These are phyloP conservation scores for Selaginella tamariscina DNA, from an alignment of 75 land plant genomes.

Conservation along the genomic window DNA sequence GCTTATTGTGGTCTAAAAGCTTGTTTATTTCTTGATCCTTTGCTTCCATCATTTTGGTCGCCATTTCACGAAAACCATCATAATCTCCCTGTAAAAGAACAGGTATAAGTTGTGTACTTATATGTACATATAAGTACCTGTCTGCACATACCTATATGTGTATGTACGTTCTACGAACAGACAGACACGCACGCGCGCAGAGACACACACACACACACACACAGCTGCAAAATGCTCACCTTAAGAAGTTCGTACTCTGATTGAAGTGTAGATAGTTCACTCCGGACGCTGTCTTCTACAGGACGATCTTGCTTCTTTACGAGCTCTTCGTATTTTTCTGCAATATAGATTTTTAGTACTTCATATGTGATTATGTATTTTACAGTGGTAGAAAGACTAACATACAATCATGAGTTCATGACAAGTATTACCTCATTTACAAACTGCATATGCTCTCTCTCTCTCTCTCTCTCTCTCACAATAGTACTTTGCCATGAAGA, in stretches of 20 bases:
- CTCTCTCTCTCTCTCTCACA: no score
- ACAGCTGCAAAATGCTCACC: not conserved
- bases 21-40: slow-evolving; percentile 74
- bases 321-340: not conserved
- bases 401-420: no score
- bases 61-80: slow-evolving; percentile 67
- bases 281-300: slow-evolving; percentile 11
- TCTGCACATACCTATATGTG: slow-evolving; percentile 54
- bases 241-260: slow-evolving; percentile 14
- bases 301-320: slow-evolving; percentile 12
- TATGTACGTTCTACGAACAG: no score
- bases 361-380: not conserved
- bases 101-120: not conserved
- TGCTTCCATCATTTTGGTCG: slow-evolving; percentile 66
- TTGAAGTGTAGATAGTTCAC: slow-evolving; percentile 14
- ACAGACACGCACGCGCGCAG: not conserved
- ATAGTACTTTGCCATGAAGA: slow-evolving; percentile 59
- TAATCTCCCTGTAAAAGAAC: slow-evolving; percentile 53
- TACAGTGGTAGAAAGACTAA: no score
- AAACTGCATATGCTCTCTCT: no score
- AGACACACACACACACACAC: not conserved
- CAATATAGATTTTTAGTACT: not conserved
- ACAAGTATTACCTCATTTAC: no score
- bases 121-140: no score
- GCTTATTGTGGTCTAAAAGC: slow-evolving; percentile 54